Base-by-base conservation (phyloP, 2,329 filamentous ascomycete species). In the Aspergillus sp. region DNA sequence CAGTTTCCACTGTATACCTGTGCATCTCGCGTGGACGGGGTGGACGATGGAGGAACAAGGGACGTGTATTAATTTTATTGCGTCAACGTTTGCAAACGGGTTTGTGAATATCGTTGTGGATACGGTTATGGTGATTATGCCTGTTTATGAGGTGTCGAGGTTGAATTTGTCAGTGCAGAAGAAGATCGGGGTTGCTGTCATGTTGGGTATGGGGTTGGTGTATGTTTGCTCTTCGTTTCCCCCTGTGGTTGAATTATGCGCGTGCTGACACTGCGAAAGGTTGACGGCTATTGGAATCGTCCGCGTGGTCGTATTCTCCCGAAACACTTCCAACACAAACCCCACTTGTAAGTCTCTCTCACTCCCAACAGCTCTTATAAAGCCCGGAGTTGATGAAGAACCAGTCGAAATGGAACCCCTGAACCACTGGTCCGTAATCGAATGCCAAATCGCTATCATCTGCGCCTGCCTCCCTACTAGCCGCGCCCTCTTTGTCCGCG, bases 361-460 rank as follows among this genome's bases (percentile, higher is more conserved):
- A 9, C 19, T 20, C n/a, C 15, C 2, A 9, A 17, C n/a, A 19
- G 2, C 19, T 15, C 37, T 19, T 17, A 39, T 10, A 22, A 15
- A 41, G 6, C 5, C 12, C 12, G n/a, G 6, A n/a, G 15, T 12
- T 15, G 13, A 35, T 35, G 6, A 35, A n/a, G 1, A 2, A 6
- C 17, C 17, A 45, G 46, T 52, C 4, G 54, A 57, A 17, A 43
- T 62, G 27, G 55, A 58, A n/a, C 58, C 60, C 2, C 51, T 62
- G 12, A 54, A 58, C 22, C 53, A 58, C 48, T 63, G 60, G 60
- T 61, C 60, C 5, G 54, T 63, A 12, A 60, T 63, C 32, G 60
- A 63, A 45, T 49, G 49, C 22, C 56, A 60, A 20, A 59, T 63
- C 27, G 54, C 60, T 7, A 47, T 63, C 10, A 43, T 62, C 43